phyloP scores from a whole-genome alignment of 2,329 filamentous ascomycete species.

The Metarhizium sp. region DNA sequence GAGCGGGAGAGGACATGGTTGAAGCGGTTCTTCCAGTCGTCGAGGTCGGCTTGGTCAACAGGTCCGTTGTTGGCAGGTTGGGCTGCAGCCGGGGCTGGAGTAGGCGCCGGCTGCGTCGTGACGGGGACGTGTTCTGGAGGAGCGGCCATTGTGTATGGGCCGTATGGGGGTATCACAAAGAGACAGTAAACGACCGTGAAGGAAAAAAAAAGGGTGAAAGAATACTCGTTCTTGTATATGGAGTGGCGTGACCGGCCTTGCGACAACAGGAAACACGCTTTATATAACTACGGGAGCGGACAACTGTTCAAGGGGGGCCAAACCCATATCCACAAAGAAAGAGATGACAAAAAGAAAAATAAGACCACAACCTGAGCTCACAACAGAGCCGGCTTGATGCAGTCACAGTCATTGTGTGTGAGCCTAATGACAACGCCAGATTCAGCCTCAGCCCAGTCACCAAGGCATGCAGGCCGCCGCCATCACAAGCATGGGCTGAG shows the following conservation, averaged over 20 bases:
- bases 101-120: constrained; percentile 20
- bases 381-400: no score
- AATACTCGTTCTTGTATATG: not conserved
- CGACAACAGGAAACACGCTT: not conserved
- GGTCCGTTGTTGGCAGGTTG: constrained; percentile 18
- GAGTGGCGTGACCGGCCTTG: no score
- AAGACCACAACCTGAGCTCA: no score
- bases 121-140: not conserved
- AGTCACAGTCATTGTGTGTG: not conserved
- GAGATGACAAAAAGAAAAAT: no score
- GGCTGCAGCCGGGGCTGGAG: constrained; percentile 9
- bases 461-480: not conserved
- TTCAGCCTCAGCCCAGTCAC: not conserved
- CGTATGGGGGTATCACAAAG: not conserved
- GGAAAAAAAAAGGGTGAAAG: not conserved
- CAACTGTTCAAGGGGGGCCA: no score
- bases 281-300: no score
- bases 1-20: constrained; percentile 33
- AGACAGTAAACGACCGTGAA: not conserved
- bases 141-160: not conserved
- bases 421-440: not conserved
- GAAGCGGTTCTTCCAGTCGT: constrained; percentile 33
- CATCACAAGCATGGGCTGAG: not conserved
- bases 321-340: no score
- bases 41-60: constrained; percentile 32